A percentile compares a stretch with the other conserved stretches of the same genome.
Evolutionary conservation across 139 green algal genomes (phyloP).

Genomic region (Edaphochlamys debaryana): DNA sequence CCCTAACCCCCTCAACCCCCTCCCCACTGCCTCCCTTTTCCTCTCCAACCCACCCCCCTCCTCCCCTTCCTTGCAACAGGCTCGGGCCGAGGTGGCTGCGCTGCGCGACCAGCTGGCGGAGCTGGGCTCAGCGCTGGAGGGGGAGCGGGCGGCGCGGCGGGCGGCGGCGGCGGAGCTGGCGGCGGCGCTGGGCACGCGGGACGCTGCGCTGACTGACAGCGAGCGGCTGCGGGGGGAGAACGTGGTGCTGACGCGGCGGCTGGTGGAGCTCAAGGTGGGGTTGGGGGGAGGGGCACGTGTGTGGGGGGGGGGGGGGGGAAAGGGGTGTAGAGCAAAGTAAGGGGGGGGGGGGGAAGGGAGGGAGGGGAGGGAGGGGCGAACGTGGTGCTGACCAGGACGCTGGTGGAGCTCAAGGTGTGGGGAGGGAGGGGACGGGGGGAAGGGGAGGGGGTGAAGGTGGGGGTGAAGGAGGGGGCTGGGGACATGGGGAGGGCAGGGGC

Average conservation of each 20-base stretch:
- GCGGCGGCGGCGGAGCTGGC: constrained; percentile 46
- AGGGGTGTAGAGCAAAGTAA: not conserved
- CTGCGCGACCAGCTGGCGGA: constrained; percentile 53
- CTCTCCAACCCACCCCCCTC: not conserved
- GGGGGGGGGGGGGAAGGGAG: not conserved
- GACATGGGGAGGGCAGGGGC: too few species aligned
- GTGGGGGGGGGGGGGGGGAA: not conserved
- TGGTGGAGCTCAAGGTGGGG: constrained; percentile 69
- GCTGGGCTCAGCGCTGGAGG: constrained; percentile 17
- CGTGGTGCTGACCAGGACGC: not conserved
- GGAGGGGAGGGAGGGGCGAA: too few species aligned
- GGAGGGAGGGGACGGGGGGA: not conserved
- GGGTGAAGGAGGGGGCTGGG: too few species aligned
- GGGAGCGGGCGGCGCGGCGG: constrained; percentile 28
- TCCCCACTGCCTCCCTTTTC: not conserved
- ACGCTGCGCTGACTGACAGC: constrained; percentile 51
- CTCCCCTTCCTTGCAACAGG: constrained; percentile 25
- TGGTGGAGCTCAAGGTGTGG: not conserved
- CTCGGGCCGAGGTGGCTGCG: constrained; percentile 44
- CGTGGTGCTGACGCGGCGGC: constrained; percentile 40
- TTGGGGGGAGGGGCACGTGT: not conserved
- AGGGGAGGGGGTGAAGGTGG: too few species aligned
- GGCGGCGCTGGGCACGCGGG: constrained; percentile 48
- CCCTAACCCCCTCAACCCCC: too few species aligned
- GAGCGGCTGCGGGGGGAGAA: constrained; percentile 57